Percentiles rank a stretch among this genome's conserved stretches.
Conservation (phyloP, 2,329 filamentous ascomycete species). For the Colletotrichum costaricense region DNA sequence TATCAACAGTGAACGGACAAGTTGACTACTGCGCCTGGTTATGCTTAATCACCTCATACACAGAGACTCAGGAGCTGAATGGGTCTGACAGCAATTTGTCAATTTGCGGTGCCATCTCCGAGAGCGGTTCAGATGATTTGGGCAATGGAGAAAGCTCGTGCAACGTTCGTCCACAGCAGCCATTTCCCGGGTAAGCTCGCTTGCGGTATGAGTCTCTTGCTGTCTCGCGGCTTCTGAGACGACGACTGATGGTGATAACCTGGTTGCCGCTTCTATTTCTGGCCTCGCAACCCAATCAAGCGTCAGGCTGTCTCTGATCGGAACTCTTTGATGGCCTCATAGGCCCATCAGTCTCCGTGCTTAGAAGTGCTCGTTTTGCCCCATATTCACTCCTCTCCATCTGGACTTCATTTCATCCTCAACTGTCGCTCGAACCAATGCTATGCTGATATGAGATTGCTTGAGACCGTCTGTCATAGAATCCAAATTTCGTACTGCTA, state of each 20-base stretch:
- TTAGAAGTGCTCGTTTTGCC: neutral
- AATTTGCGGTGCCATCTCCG: neutral
- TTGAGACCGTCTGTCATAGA: neutral
- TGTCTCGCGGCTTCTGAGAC: slow-evolving; percentile 1
- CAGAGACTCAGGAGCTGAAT: neutral
- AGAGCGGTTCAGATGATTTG: slow-evolving; percentile 17
- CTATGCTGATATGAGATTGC: neutral
- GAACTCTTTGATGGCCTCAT: neutral
- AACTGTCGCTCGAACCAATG: neutral
- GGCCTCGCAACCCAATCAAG: neutral
- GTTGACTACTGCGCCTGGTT: neutral
- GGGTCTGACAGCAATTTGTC: neutral
- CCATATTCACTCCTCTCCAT: neutral
- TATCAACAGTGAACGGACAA: neutral
- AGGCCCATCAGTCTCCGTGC: no score
- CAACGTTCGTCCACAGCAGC: neutral
- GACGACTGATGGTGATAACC: neutral
- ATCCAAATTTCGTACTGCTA: neutral
- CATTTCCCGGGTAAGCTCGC: slow-evolving; percentile 4
- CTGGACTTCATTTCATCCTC: neutral
- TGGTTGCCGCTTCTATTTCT: neutral
- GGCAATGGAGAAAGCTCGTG: neutral
- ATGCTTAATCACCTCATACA: slow-evolving; percentile 2
- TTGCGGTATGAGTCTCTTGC: neutral
- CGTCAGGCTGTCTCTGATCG: neutral